Percentiles rank a stretch among this genome's conserved stretches.
Conservation (phyloP, 176 grass and related monocot species). For the Carex myosuroides region DNA sequence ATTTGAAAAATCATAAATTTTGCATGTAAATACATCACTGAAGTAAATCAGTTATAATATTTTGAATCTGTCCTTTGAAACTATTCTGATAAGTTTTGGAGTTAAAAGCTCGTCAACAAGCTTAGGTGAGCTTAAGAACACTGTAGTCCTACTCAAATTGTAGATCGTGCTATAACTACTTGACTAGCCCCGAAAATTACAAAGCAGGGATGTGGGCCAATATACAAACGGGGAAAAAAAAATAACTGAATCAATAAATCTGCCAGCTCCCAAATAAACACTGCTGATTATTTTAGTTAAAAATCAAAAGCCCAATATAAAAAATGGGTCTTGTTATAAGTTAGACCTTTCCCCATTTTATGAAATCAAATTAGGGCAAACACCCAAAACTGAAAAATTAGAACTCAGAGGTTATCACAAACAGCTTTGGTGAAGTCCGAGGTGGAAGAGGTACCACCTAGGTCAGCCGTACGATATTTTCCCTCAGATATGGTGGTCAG, state of each 20-base stretch:
- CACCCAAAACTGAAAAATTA: background rate
- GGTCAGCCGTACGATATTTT: conserved; percentile 72
- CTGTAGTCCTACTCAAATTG: background rate
- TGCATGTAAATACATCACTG: too few species aligned
- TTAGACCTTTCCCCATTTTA: background rate
- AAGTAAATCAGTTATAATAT: too few species aligned
- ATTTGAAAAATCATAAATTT: too few species aligned
- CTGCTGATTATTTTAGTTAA: background rate
- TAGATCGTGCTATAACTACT: background rate
- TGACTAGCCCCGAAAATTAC: background rate
- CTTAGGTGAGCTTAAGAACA: too few species aligned
- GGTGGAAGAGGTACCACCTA: conserved; percentile 70
- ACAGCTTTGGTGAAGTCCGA: conserved; percentile 90
- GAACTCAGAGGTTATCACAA: conserved; percentile 52
- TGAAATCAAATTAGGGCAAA: conserved; percentile 1
- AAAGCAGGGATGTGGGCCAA: background rate
- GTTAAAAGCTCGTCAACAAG: too few species aligned
- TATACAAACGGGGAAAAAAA: background rate
- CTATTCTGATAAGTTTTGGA: too few species aligned
- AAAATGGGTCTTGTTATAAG: conserved; percentile 4
- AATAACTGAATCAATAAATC: background rate
- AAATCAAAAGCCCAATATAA: background rate
- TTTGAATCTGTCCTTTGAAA: too few species aligned
- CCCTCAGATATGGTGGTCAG: conserved; percentile 73
- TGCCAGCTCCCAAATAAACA: background rate